A percentile compares a stretch with the other conserved stretches of the same genome.
These are phyloP conservation scores for Coniosporium tulheliwenetii DNA, from an alignment of 2,329 filamentous ascomycete genomes.

Conservation along the genomic window DNA sequence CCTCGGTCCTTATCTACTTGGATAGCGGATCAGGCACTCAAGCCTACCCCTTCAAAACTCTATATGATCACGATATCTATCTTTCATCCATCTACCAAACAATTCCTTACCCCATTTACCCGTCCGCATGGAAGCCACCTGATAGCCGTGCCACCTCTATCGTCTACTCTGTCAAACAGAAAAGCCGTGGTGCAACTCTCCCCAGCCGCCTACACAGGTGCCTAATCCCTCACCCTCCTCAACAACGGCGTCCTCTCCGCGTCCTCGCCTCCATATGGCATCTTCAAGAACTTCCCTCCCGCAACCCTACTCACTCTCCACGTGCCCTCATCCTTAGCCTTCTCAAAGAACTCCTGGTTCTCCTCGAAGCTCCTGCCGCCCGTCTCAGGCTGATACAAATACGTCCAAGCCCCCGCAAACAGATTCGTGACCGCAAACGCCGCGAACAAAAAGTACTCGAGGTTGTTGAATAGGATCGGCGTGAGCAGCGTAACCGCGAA, in stretches of 20 bases:
- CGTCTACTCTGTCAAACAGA: too few relatives aligned
- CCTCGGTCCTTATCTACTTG: too few relatives aligned
- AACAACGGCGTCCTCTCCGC: slow-evolving; percentile 31
- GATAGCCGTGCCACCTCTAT: too few relatives aligned
- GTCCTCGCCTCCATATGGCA: slow-evolving; percentile 25
- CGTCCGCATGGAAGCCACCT: too few relatives aligned
- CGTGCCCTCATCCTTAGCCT: slow-evolving; percentile 32
- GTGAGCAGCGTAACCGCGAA: slow-evolving; percentile 42
- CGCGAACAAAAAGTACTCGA: slow-evolving; percentile 42
- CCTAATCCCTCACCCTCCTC: slow-evolving; percentile 26
- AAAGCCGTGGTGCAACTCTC: too few relatives aligned
- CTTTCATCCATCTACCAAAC: too few relatives aligned
- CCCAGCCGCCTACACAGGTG: slow-evolving; percentile 7
- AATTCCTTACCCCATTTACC: too few relatives aligned
- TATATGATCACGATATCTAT: too few relatives aligned
- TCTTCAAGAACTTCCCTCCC: slow-evolving; percentile 32
- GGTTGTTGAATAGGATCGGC: slow-evolving; percentile 43
- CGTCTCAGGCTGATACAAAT: slow-evolving; percentile 35
- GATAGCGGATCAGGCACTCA: too few relatives aligned
- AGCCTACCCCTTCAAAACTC: too few relatives aligned
- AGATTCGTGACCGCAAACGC: slow-evolving; percentile 40
- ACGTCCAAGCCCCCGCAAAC: slow-evolving; percentile 40
- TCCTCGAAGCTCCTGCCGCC: slow-evolving; percentile 44
- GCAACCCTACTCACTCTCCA: slow-evolving; percentile 40
- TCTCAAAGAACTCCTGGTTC: slow-evolving; percentile 42